Evolutionary conservation across 2,329 filamentous ascomycete species (phyloP).

Genomic region (Calonectria hawksworthii): DNA sequence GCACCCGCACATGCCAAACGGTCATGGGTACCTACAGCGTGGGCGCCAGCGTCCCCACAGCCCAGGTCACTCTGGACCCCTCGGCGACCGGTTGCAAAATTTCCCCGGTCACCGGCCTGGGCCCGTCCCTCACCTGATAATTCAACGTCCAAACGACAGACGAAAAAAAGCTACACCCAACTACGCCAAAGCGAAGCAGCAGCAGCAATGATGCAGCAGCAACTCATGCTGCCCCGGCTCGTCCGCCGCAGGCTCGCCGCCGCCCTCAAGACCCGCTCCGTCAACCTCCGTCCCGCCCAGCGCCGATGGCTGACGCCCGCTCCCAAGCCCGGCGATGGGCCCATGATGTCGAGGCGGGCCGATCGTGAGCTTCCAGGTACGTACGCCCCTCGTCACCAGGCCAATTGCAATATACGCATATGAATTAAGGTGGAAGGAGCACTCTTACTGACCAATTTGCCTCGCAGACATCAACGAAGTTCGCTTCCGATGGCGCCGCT

Average conservation of each 20-base stretch:
- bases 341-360: slow-evolving; percentile 74
- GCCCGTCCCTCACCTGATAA: slow-evolving; percentile 40
- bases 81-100: slow-evolving; percentile 44
- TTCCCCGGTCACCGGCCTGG: slow-evolving; percentile 39
- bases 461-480: slow-evolving; percentile 57
- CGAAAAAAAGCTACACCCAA: slow-evolving; percentile 1
- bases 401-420: slow-evolving; percentile 10
- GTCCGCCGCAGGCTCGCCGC: slow-evolving; percentile 43
- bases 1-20: background rate
- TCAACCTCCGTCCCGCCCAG: slow-evolving; percentile 46
- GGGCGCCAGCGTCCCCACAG: background rate
- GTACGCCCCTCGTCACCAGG: background rate
- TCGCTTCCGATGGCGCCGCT: slow-evolving; percentile 75
- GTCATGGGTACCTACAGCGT: slow-evolving; percentile 14
- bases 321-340: slow-evolving; percentile 71
- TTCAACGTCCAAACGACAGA: slow-evolving; percentile 1
- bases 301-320: slow-evolving; percentile 67
- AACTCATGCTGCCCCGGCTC: slow-evolving; percentile 43
- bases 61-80: slow-evolving; percentile 26
- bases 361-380: slow-evolving; percentile 77
- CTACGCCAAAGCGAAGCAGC: background rate
- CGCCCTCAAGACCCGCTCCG: slow-evolving; percentile 39
- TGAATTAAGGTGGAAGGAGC: background rate
- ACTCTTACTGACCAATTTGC: background rate
- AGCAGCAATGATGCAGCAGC: slow-evolving; percentile 41